These are phyloP conservation scores for Parascedosporium putredinis DNA, from an alignment of 2,329 filamentous ascomycete genomes.

Conservation along the genomic window DNA sequence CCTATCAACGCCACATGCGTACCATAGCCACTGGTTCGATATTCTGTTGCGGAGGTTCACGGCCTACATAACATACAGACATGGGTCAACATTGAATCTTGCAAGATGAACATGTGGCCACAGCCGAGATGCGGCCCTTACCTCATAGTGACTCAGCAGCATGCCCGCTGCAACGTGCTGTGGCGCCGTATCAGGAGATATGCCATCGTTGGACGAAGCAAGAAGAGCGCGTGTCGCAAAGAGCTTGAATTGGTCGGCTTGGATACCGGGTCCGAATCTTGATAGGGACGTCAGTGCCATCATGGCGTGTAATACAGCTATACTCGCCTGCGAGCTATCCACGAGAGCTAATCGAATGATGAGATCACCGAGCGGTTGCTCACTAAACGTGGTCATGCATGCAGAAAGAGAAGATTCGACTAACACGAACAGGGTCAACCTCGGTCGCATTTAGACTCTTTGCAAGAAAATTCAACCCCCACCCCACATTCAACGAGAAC, in stretches of 20 bases:
- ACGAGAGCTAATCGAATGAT: constrained; percentile 17
- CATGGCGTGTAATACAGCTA: constrained; percentile 15
- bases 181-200: constrained; percentile 12
- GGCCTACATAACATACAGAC: not conserved
- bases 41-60: constrained; percentile 15
- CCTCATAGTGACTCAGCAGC: constrained; percentile 20
- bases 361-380: constrained; percentile 14
- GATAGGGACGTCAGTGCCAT: constrained; percentile 18
- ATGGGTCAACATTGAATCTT: not conserved
- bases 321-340: constrained; percentile 12
- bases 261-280: constrained; percentile 14
- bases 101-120: not conserved
- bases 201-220: constrained; percentile 13
- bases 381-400: constrained; percentile 9
- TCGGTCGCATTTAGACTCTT: too few species aligned
- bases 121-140: constrained; percentile 8
- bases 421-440: not conserved
- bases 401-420: constrained; percentile 6
- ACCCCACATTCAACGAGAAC: too few species aligned
- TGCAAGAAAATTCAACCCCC: too few species aligned
- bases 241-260: constrained; percentile 18
- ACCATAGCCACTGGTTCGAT: constrained; percentile 19
- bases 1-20: constrained; percentile 16
- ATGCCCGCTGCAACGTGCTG: constrained; percentile 21
- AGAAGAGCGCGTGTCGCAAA: constrained; percentile 15